Evolutionary conservation across 2,329 filamentous ascomycete genomes (phyloP).

Genomic region (Trematosphaeria pertusa): DNA sequence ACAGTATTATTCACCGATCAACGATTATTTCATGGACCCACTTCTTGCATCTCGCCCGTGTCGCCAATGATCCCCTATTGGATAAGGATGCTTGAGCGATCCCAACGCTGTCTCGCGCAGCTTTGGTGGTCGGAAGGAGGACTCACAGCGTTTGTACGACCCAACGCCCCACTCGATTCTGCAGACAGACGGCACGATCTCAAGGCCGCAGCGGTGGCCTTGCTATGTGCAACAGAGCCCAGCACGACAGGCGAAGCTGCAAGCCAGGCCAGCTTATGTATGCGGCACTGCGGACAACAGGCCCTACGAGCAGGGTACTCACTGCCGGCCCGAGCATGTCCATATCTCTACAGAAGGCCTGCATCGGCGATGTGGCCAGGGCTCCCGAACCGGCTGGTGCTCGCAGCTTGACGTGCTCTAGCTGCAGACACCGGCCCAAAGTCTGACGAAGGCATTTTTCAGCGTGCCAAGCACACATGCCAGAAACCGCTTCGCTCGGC

Average conservation of each 20-base stretch:
- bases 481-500: background rate
- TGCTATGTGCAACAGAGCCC: conserved; percentile 15
- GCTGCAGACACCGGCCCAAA: conserved; percentile 12
- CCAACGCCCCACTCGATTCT: conserved; percentile 21
- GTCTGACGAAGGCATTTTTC: background rate
- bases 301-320: conserved; percentile 12
- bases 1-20: conserved; percentile 16
- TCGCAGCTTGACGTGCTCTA: conserved; percentile 9
- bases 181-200: conserved; percentile 29
- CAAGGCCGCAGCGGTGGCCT: conserved; percentile 14
- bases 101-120: conserved; percentile 11
- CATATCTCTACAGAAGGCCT: conserved; percentile 7
- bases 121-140: conserved; percentile 1
- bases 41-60: conserved; percentile 6
- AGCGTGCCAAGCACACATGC: conserved; percentile 1
- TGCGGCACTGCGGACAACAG: conserved; percentile 13
- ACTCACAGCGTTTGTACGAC: conserved; percentile 9
- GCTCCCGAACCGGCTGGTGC: conserved; percentile 6
- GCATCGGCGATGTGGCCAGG: conserved; percentile 19
- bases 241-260: conserved; percentile 14
- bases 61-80: conserved; percentile 15
- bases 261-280: conserved; percentile 13
- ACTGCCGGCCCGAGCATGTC: conserved; percentile 25
- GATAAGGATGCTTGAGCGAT: conserved; percentile 15
- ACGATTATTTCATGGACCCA: conserved; percentile 12